These are phyloP conservation scores for Lentinus polychrous DNA, from an alignment of 1,284 basidiomycete species.

Conservation along the genomic window DNA sequence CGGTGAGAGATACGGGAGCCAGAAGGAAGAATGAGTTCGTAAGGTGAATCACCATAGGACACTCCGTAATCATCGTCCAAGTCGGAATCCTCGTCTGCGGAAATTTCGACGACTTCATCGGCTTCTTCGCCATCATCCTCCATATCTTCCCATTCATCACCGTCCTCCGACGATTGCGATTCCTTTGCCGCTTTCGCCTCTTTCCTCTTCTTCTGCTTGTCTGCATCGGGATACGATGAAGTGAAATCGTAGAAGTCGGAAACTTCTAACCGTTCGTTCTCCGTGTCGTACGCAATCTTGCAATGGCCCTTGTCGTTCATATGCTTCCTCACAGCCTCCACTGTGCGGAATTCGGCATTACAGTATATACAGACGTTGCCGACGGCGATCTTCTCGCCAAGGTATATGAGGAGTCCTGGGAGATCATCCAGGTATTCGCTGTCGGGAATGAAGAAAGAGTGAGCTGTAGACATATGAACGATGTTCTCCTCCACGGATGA, in stretches of 20 bases:
- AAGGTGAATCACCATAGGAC: constrained; percentile 68
- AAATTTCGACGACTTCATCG: constrained; percentile 47
- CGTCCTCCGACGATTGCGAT: constrained; percentile 29
- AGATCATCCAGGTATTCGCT: constrained; percentile 86
- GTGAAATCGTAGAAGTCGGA: constrained; percentile 95
- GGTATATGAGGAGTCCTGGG: constrained; percentile 76
- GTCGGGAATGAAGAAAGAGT: constrained; percentile 98
- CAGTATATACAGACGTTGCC: constrained; percentile 94
- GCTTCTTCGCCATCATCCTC: constrained; percentile 43
- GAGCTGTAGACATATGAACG: constrained; percentile 79
- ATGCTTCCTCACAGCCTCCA: constrained; percentile 86
- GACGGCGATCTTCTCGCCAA: constrained; percentile 91
- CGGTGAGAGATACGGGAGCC: constrained; percentile 92
- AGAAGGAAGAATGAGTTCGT: constrained; percentile 93
- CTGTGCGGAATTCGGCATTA: constrained; percentile 72
- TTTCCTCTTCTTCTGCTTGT: constrained; percentile 26
- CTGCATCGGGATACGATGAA: constrained; percentile 65
- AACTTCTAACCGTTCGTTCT: constrained; percentile 78
- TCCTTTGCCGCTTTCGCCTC: constrained; percentile 25
- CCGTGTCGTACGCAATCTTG: constrained; percentile 88
- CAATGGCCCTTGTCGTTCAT: constrained; percentile 95
- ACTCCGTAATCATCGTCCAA: constrained; percentile 49
- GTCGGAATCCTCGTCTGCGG: constrained; percentile 28
- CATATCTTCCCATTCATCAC: constrained; percentile 59
- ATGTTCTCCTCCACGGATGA: constrained; percentile 62